Evolutionary conservation across 768 basidiomycete species (phyloP).

Genomic region (Rhizopogon sp.): DNA sequence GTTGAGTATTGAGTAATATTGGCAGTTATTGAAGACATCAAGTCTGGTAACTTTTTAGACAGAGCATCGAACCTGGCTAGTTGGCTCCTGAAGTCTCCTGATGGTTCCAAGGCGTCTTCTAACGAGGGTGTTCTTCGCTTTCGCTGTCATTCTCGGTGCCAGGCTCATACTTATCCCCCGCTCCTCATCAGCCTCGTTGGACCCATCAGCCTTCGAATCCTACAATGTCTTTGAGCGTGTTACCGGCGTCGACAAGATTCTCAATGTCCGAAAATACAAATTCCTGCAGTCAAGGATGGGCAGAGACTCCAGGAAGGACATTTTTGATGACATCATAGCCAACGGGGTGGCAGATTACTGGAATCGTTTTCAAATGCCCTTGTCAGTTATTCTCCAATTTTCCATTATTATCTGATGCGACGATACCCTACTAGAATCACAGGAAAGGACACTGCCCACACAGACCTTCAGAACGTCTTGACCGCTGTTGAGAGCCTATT

Average conservation of each 20-base stretch:
- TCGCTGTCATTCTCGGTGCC: constrained; percentile 17
- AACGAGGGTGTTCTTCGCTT: constrained; percentile 11
- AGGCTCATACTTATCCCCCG: constrained; percentile 10
- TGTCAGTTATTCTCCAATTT: constrained; percentile 45
- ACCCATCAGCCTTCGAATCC: constrained; percentile 35
- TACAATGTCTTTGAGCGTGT: constrained; percentile 67
- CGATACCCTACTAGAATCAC: constrained; percentile 49
- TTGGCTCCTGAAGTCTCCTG: neutral
- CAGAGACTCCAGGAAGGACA: constrained; percentile 76
- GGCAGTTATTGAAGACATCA: no score
- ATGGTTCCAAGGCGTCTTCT: constrained; percentile 28
- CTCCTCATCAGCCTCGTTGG: constrained; percentile 11
- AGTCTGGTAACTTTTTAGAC: neutral
- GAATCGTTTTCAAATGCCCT: constrained; percentile 88
- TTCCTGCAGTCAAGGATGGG: constrained; percentile 89
- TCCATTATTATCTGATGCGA: neutral
- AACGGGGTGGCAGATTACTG: constrained; percentile 87
- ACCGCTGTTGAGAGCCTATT: constrained; percentile 89
- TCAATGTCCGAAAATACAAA: constrained; percentile 85
- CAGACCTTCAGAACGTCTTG: constrained; percentile 87
- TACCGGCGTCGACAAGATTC: constrained; percentile 60
- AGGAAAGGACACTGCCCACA: constrained; percentile 77
- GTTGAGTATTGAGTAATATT: neutral
- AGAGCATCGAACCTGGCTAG: neutral
- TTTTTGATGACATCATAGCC: constrained; percentile 69